These are phyloP conservation scores for Lentinus brumalis DNA, from an alignment of 768 basidiomycete genomes.

Conservation along the genomic window DNA sequence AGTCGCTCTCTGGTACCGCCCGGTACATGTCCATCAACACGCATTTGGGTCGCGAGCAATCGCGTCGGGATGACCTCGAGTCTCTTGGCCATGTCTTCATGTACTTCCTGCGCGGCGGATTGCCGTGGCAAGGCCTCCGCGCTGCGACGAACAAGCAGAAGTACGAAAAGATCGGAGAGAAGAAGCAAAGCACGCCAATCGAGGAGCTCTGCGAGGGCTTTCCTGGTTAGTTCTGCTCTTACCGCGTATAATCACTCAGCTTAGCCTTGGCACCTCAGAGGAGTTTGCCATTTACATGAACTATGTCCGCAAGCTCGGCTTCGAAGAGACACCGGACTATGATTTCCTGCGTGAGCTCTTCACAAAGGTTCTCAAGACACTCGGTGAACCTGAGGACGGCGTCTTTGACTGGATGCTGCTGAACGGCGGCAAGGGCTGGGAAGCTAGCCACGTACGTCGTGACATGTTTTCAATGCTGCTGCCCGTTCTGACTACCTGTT, in stretches of 20 bases:
- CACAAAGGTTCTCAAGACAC: slow-evolving; percentile 84
- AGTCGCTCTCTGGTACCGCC: slow-evolving; percentile 94
- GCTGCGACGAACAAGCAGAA: slow-evolving; percentile 99
- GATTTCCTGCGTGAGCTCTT: slow-evolving; percentile 97
- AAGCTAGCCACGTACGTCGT: slow-evolving; percentile 74
- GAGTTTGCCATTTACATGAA: slow-evolving; percentile 99
- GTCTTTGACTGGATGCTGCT: slow-evolving; percentile 97
- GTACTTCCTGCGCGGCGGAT: slow-evolving; percentile 95
- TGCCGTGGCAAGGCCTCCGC: slow-evolving; percentile 97
- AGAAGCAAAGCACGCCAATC: slow-evolving; percentile 94
- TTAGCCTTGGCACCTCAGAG: slow-evolving; percentile 50
- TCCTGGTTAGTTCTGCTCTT: slow-evolving; percentile 63
- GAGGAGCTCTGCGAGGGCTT: slow-evolving; percentile 95
- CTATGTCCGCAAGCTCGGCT: slow-evolving; percentile 97
- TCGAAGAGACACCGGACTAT: slow-evolving; percentile 97
- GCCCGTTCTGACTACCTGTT: slow-evolving; percentile 3
- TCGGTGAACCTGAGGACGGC: slow-evolving; percentile 88
- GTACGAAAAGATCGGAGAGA: slow-evolving; percentile 99
- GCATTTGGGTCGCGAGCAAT: slow-evolving; percentile 93
- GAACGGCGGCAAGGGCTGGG: slow-evolving; percentile 95
- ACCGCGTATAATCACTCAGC: neutral
- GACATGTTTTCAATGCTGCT: neutral
- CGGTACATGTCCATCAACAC: slow-evolving; percentile 99
- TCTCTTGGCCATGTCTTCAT: slow-evolving; percentile 99
- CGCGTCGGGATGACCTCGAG: slow-evolving; percentile 93